Base-by-base conservation (phyloP, 495 filamentous ascomycete species). In the Talaromyces ruber region DNA sequence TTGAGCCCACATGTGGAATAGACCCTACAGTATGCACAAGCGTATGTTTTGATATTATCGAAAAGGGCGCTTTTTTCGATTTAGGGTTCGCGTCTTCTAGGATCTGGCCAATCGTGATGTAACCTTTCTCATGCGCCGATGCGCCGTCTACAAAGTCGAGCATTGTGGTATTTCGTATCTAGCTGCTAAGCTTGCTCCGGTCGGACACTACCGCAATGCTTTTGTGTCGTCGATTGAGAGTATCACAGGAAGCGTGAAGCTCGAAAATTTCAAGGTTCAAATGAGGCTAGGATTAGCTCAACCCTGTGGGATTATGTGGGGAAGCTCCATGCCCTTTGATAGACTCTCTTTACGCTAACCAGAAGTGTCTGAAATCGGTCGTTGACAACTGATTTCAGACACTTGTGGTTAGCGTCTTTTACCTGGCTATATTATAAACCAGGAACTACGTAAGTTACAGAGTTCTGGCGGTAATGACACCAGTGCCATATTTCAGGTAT, bases 11-110 rank as follows among this genome's bases (percentile, higher is more conserved):
- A 43, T n/a, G 1, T 16, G 4, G 1, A 16, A 39, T 39, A 39
- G 14, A 24, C 63, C 69, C 58, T 74, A 93, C 92, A 64, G 85
- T 88, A 65, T 95, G 88, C n/a, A 87, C 76, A 67, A 91, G 91
- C n/a, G 83, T 76, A 58, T 93, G 88, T 12, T 76, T 73, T 11
- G 81, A 64, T 62, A 96, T 81, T 6, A 85, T 81, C 9, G 84
- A 80, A 74, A 92, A 95, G 5, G 90, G 90, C 64, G 86, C 84
- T 63, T 84, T 86, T 68, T 88, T 93, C 22, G 73, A 75, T 1
- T 93, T n/a, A n/a, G n/a, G n/a, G n/a, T n/a, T n/a, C n/a, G n/a
- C n/a, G n/a, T 86, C 87, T 8, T 76, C 70, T 26, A 82, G 77
- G 71, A 94, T 81, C 7, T 78, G 74, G 2, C 84, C 81, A 64